These are phyloP conservation scores for Carex kokanica DNA, from an alignment of 176 grass and related monocot species.

Conservation along the genomic window DNA sequence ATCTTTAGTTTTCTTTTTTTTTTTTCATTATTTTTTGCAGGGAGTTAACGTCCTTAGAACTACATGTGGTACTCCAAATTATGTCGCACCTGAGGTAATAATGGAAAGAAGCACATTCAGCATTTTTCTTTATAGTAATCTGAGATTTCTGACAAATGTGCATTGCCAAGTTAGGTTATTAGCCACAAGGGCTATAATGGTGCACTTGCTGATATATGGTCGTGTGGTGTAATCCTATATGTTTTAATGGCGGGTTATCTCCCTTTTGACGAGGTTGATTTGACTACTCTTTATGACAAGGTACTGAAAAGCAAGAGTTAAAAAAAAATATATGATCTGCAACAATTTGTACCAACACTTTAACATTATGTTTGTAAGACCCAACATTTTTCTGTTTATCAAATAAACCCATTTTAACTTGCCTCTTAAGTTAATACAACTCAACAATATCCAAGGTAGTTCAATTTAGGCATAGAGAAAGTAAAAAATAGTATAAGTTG, in stretches of 20 bases:
- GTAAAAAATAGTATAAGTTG: neutral
- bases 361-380: neutral
- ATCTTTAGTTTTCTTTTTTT: neutral
- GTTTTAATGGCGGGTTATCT: constrained; percentile 94
- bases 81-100: constrained; percentile 96
- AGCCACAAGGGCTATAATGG: constrained; percentile 97
- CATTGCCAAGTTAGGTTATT: constrained; percentile 61
- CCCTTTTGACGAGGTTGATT: constrained; percentile 97
- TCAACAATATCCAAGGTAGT: neutral
- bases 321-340: neutral
- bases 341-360: neutral
- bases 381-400: neutral
- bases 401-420: neutral
- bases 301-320: constrained; percentile 23
- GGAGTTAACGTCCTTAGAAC: constrained; percentile 61
- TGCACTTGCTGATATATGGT: constrained; percentile 95
- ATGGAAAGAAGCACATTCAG: neutral
- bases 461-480: neutral
- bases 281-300: constrained; percentile 95
- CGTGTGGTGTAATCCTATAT: constrained; percentile 95
- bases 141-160: constrained; percentile 11
- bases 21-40: constrained; percentile 42
- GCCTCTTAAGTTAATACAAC: neutral
- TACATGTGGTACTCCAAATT: constrained; percentile 98
- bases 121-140: neutral